Base-by-base conservation (phyloP, 306 rosid species). In the Lablab purpureus region DNA sequence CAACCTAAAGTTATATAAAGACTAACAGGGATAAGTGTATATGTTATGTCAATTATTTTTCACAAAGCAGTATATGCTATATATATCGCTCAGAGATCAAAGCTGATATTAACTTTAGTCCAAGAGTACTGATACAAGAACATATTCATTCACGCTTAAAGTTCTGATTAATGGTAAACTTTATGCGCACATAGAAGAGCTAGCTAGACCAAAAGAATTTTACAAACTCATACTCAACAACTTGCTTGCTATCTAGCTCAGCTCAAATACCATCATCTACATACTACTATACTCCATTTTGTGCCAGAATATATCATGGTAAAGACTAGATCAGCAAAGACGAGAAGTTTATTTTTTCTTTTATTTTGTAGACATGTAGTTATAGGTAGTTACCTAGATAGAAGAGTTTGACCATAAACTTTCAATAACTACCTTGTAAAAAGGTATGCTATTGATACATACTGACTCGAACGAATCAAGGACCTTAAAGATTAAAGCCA, bases 1-100 rank as follows among this genome's bases (percentile, higher is more conserved):
- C 87, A 59, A 25, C 85, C 89, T 86, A 51, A 2, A 78, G 71
- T 78, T 27, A n/a, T 3, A 77, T 40, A 30, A 59, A 27, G 0
- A 47, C 58, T 34, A 56, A 52, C 18, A 73, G 14, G 34, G 51
- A 23, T 77, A 19, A 68, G 58, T 49, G 10, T 27, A 71, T 47
- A 14, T 62, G 19, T 14, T 12, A 45, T 78, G 64, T 74, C 50
- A 55, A 10, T 25, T 32, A 34, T 37, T 37, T 37, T 21, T 23
- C 71, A 43, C 59, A 56, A 59, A 62, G 14, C 19, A 15, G 40
- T 60, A 34, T 79, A 71, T 60, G 40, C 64, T 60, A 22, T 21
- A 19, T 12, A 45, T 68, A 46, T 19, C 51, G 9, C 74, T 51
- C 66, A 65, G 65, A 76, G 49, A 58, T 45, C 43, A 28, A 50